A percentile compares a stretch with the other conserved stretches of the same genome.
Conservation (phyloP, 768 basidiomycete genomes). For the Suillus discolor region DNA sequence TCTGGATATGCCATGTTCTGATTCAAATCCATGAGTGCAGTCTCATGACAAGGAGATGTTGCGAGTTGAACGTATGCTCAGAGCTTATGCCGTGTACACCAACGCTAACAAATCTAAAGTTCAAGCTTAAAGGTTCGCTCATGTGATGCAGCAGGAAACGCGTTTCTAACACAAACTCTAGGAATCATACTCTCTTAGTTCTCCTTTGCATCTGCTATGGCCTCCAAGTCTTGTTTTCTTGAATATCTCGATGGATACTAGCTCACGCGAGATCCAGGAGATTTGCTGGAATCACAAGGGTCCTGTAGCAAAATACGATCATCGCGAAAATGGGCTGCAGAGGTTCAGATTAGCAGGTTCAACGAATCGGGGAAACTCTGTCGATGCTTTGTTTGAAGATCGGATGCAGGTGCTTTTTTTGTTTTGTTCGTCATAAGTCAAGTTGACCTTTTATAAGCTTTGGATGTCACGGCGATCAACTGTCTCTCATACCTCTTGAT, state of each 20-base stretch:
- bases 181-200: constrained; percentile 96
- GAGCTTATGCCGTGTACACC: constrained; percentile 97
- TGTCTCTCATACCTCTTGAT: constrained; percentile 75
- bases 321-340: constrained; percentile 96
- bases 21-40: constrained; percentile 41
- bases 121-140: constrained; percentile 89
- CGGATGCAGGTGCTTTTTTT: constrained; percentile 73
- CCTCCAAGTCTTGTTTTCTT: constrained; percentile 66
- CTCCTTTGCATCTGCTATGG: constrained; percentile 99
- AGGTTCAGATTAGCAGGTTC: constrained; percentile 70
- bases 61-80: constrained; percentile 96
- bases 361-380: constrained; percentile 46
- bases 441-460: constrained; percentile 57
- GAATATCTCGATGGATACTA: not conserved
- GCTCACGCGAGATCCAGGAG: constrained; percentile 58
- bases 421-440: not conserved
- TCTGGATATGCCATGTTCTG: constrained; percentile 15
- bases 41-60: constrained; percentile 96
- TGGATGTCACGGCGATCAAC: constrained; percentile 99
- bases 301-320: constrained; percentile 81
- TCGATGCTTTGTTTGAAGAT: constrained; percentile 81
- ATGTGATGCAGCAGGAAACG: not conserved
- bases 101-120: constrained; percentile 81
- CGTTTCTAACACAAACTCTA: constrained; percentile 24
- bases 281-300: constrained; percentile 89